Base-by-base conservation (phyloP, 192 early-diverging fungal species). In the Lunasporangiospora selenospora region DNA sequence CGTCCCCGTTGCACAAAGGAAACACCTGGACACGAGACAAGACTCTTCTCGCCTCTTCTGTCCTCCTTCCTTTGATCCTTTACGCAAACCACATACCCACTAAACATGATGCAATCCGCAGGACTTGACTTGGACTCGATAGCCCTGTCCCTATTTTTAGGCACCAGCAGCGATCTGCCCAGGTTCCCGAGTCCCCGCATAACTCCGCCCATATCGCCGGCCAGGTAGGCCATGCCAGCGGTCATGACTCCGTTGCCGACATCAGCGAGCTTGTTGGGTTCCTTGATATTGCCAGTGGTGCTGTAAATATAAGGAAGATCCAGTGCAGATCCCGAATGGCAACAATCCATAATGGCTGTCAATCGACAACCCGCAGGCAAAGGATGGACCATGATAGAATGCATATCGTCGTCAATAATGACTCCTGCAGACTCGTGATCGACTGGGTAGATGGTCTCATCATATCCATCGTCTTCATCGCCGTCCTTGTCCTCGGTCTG, bases 341-440 rank as follows among this genome's bases (percentile, higher is more conserved):
- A 95, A 53, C 89, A 93, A 67, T 94, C 92, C 73, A 92, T 92
- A 50, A 94, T 86, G 1, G 86, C 90, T 2, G 92, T 94, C 63
- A 95, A 71, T 34, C 91, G 85, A 41, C 83, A 88, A 29, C 92
- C 77, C 40, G 62, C 45, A 7, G 81, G 82, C 21, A 93, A 80
- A 7, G 88, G 88, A 12, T 76, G 67, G 15, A 93, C 92, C 82
- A 93, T 81, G 24, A 90, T 79, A 6, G 77, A 75, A 65, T 93
- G 89, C 90, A 93, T 86, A 45, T 23, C 65, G 67, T 94, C 89
- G 64, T 94, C 92, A 37, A 87, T 63, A 51, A 94, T 90, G 39
- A 84, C 75, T 12, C 91, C 91, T 30, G 79, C 79, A 1, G 61
- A 48, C 37, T 80, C 36, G 46, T 75, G 75, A 52, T 86, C 85